Evolutionary conservation across 2,329 filamentous ascomycete genomes (phyloP).

Genomic region (Nigrospora osmanthi): DNA sequence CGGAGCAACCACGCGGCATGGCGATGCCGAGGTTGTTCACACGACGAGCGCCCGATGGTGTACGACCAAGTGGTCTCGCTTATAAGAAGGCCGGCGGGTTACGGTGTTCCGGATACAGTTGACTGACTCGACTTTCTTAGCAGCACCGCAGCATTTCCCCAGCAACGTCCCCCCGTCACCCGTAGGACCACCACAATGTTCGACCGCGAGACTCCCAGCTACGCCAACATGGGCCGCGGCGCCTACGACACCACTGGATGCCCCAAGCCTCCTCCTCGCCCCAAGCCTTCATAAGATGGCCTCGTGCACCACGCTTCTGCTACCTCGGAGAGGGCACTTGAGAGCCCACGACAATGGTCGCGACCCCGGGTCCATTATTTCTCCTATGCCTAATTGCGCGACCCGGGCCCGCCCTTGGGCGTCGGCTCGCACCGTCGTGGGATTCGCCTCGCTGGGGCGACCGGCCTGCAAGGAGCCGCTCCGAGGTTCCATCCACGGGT

Average conservation of each 20-base stretch:
- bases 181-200: conserved; percentile 14
- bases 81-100: no score
- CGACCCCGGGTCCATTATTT: background rate
- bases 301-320: background rate
- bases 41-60: no score
- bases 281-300: conserved; percentile 21
- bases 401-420: background rate
- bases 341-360: background rate
- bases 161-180: background rate
- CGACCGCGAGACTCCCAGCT: conserved; percentile 16
- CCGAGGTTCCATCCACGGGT: no score
- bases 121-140: background rate
- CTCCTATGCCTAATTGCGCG: background rate
- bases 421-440: no score
- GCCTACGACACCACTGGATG: conserved; percentile 27
- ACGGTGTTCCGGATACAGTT: background rate
- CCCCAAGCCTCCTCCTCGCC: conserved; percentile 23
- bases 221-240: conserved; percentile 26
- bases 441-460: no score
- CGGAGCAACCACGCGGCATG: no score
- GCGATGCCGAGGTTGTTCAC: no score
- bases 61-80: no score
- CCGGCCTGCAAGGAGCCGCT: no score
- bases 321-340: background rate
- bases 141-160: conserved; percentile 2